phyloP scores from a whole-genome alignment of 2,329 filamentous ascomycete species.

The Microascus cirrosus region DNA sequence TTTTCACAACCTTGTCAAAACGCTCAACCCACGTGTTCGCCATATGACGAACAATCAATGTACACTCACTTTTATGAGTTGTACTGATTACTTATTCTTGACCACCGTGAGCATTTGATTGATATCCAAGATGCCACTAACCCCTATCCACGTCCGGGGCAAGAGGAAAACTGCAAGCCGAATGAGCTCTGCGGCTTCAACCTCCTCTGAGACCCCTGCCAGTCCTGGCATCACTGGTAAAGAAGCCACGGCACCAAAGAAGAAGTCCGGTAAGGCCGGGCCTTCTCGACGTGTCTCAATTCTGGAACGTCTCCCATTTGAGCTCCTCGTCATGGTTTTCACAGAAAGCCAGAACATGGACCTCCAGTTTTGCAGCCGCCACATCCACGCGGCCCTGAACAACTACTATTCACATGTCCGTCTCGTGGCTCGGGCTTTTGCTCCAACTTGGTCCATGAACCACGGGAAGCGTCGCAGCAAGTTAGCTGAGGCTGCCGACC shows the following conservation, averaged over 20 bases:
- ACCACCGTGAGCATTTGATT: neutral
- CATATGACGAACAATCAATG: neutral
- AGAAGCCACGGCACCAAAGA: neutral
- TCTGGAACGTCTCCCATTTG: conserved; percentile 32
- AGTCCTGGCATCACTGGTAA: neutral
- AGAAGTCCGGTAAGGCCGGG: neutral
- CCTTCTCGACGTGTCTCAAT: conserved; percentile 1
- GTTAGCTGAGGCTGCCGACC: neutral
- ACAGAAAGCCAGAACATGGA: conserved; percentile 35
- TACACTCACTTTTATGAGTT: neutral
- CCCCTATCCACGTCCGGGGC: conserved; percentile 30
- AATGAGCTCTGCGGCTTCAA: neutral
- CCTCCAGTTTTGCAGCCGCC: conserved; percentile 30
- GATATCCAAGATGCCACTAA: conserved; percentile 28
- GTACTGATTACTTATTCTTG: neutral
- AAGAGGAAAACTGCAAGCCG: conserved; percentile 11
- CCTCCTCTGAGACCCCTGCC: neutral
- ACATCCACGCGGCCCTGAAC: conserved; percentile 36
- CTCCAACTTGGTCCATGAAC: conserved; percentile 25
- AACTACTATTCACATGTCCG: neutral
- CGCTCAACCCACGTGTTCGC: neutral
- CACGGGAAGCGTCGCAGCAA: conserved; percentile 13
- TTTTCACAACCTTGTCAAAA: neutral
- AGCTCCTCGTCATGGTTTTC: conserved; percentile 43
- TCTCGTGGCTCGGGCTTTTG: conserved; percentile 24